These are phyloP conservation scores for Theobroma cacao DNA, from an alignment of 345 rosid genomes.

Conservation along the genomic window DNA sequence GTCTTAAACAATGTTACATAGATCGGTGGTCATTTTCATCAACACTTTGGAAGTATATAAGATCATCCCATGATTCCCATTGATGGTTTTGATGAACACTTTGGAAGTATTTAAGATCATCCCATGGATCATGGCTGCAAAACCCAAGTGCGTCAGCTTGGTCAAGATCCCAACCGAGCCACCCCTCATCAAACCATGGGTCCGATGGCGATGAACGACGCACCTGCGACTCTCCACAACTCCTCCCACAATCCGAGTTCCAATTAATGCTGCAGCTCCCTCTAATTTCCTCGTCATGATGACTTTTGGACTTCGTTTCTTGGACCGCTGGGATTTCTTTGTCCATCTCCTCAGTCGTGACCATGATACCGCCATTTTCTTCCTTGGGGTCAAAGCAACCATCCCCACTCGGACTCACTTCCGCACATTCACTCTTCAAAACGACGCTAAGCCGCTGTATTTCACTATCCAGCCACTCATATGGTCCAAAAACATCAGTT, in stretches of 20 bases:
- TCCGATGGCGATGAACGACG: constrained; percentile 12
- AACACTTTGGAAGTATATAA: no score
- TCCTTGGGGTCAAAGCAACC: constrained; percentile 5
- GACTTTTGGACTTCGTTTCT: no score
- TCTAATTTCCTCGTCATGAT: no score
- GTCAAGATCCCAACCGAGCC: constrained; percentile 23
- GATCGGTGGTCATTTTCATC: no score
- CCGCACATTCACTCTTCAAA: constrained; percentile 5
- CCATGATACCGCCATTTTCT: constrained; percentile 17
- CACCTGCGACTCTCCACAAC: no score
- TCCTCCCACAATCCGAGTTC: no score
- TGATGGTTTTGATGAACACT: no score
- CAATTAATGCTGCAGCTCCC: neutral
- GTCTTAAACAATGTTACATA: no score
- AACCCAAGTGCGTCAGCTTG: neutral
- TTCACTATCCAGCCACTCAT: constrained; percentile 75
- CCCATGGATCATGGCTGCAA: constrained; percentile 1
- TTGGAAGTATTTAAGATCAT: constrained; percentile 1
- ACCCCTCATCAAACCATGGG: constrained; percentile 25
- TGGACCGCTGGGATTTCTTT: no score
- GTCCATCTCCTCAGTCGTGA: no score
- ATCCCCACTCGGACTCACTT: constrained; percentile 1
- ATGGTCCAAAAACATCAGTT: constrained; percentile 41
- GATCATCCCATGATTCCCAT: no score
- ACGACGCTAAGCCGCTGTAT: constrained; percentile 42